Evolutionary conservation across 2,329 filamentous ascomycete species (phyloP), one percentile per base, ranked within the genome.

Genomic region (Microcyclosporella mali): DNA sequence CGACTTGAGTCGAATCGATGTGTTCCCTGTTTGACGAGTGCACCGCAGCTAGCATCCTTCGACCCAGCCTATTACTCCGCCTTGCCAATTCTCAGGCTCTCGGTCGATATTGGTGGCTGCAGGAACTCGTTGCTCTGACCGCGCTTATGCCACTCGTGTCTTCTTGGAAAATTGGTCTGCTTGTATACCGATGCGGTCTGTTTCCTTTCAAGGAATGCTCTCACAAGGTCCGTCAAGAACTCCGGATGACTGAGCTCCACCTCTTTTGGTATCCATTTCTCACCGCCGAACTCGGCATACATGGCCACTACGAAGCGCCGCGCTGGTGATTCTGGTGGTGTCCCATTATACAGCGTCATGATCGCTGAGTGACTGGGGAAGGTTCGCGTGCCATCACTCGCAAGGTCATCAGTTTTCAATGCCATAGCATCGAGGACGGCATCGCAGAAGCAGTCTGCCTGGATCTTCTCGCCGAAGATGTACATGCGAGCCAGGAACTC

Each of bases 191-290:
- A 43, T n/a, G 33, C 36, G 9, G 31, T 34, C 12, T 37, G 39
- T 12, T 40, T 46, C 17, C 37, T 33, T 4, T 39, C 35, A 37
- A 53, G 36, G 33, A 51, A 51, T 6, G 43, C 45, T 14, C 41
- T 37, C 34, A 46, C 43, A 14, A 54, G 27, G 36, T 54, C 51
- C n/a, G 44, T 43, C 39, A 52, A 15, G 15, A 52, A 55, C 9
- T 52, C 49, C 10, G 47, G 38, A 43, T 51, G 47, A 25, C 44
- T 49, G 25, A 35, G 33, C 15, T 47, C 50, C 6, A 42, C 31
- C 21, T 54, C 51, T 34, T 45, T 45, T 3, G 46, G 47, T 28
- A 31, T 59, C 52, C 41, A 67, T 8, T 45, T 40, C n/a, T 45
- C 33, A 16, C 42, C 33, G 4, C 46, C 51, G 28, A 47, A 52